Conservation (phyloP, 2,329 filamentous ascomycete genomes). For the Pseudogymnoascus sp. region DNA sequence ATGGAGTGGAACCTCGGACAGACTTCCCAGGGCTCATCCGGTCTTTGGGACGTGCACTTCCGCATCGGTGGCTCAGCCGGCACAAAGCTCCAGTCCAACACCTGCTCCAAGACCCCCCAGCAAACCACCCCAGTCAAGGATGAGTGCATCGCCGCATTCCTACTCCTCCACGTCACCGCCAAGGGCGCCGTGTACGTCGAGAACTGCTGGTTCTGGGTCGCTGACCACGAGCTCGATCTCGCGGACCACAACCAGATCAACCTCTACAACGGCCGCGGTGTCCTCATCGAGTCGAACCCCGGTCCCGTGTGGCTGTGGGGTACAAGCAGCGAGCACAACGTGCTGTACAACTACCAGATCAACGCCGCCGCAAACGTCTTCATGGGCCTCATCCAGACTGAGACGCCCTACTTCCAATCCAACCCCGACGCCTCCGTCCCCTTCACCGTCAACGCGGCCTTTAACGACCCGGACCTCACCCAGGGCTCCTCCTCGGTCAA, state of each 20-base stretch:
- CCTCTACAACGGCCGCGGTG: conserved; percentile 81
- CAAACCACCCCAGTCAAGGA: conserved; percentile 52
- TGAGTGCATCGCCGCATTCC: conserved; percentile 66
- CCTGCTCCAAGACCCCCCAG: conserved; percentile 69
- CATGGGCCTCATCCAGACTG: conserved; percentile 78
- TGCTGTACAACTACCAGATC: conserved; percentile 80
- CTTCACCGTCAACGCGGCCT: conserved; percentile 51
- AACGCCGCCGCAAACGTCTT: conserved; percentile 70
- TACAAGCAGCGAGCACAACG: conserved; percentile 60
- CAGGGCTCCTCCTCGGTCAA: conserved; percentile 41
- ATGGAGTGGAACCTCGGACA: conserved; percentile 85
- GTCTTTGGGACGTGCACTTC: conserved; percentile 94
- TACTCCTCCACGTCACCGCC: conserved; percentile 59
- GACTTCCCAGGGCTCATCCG: conserved; percentile 58
- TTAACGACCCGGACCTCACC: conserved; percentile 62
- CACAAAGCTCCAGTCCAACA: conserved; percentile 71
- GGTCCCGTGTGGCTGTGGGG: conserved; percentile 76
- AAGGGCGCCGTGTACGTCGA: conserved; percentile 68
- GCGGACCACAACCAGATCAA: conserved; percentile 68
- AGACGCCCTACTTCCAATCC: conserved; percentile 82
- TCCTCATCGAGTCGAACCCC: conserved; percentile 65
- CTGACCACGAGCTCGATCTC: conserved; percentile 82
- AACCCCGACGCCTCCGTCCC: conserved; percentile 67
- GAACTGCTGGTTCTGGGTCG: conserved; percentile 85
- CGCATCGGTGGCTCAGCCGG: conserved; percentile 83